Conservation (phyloP, 2,329 filamentous ascomycete genomes). For the Calycina marina region DNA sequence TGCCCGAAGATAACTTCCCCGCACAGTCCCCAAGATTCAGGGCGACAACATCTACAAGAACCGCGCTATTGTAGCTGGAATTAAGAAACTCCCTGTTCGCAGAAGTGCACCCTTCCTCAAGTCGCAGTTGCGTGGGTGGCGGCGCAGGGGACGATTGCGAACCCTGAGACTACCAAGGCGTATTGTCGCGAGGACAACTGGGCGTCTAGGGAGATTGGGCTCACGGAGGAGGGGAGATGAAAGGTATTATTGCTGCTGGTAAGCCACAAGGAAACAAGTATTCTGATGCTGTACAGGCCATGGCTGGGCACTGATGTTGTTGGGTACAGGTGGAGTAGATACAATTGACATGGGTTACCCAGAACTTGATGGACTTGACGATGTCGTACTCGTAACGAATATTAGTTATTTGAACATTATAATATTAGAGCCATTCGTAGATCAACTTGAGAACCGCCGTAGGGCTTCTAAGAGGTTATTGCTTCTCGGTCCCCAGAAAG, state of each 20-base stretch:
- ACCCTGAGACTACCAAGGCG: slow-evolving; percentile 30
- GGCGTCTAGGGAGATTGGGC: slow-evolving; percentile 7
- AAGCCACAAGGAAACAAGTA: slow-evolving; percentile 7
- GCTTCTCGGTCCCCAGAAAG: too few relatives aligned
- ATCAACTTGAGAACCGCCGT: too few relatives aligned
- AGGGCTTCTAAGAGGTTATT: too few relatives aligned
- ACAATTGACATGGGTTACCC: too few relatives aligned
- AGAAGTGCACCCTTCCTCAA: slow-evolving; percentile 34
- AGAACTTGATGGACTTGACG: too few relatives aligned
- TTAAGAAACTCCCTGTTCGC: slow-evolving; percentile 22
- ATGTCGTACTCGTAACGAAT: too few relatives aligned
- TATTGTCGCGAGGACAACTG: slow-evolving; percentile 26
- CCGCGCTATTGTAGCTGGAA: slow-evolving; percentile 2
- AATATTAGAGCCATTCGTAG: too few relatives aligned
- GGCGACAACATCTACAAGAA: slow-evolving; percentile 36
- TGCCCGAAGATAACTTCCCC: slow-evolving; percentile 26
- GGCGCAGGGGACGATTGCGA: slow-evolving; percentile 32
- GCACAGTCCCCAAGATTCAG: slow-evolving; percentile 27
- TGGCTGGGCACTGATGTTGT: slow-evolving; percentile 7
- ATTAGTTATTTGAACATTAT: too few relatives aligned
- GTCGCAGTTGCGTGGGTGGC: slow-evolving; percentile 42
- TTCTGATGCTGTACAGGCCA: neutral
- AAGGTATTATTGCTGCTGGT: slow-evolving; percentile 10
- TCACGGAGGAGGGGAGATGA: slow-evolving; percentile 20
- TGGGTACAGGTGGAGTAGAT: too few relatives aligned